Percentiles rank a stretch among this genome's conserved stretches.
Evolutionary conservation across 1,284 basidiomycete species (phyloP).

Genomic region (Uromyces viciae-fabae): DNA sequence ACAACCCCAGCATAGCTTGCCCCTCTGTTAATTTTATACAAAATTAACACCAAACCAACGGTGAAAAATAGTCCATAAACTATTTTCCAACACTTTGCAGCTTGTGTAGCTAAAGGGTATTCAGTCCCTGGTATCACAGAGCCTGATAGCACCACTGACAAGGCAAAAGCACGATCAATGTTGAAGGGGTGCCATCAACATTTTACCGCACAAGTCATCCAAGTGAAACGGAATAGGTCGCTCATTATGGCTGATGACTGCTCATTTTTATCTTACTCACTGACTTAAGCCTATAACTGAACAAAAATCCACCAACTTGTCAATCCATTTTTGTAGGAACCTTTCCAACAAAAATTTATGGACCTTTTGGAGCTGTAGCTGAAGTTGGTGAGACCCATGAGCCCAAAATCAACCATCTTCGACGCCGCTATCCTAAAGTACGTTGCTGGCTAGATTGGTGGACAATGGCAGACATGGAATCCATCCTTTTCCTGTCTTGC

Average conservation of each 20-base stretch:
- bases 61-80: too few species aligned
- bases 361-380: neutral
- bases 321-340: neutral
- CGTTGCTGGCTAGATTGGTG: neutral
- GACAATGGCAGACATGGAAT: neutral
- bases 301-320: neutral
- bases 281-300: too few species aligned
- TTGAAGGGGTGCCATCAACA: neutral
- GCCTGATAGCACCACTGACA: neutral
- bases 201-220: neutral
- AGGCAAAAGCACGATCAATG: neutral
- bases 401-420: neutral
- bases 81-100: too few species aligned
- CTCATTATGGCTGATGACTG: neutral
- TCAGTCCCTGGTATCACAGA: too few species aligned
- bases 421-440: neutral
- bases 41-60: too few species aligned
- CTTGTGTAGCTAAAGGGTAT: too few species aligned
- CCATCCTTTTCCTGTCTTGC: neutral
- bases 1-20: too few species aligned
- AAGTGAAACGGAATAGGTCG: neutral
- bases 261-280: too few species aligned
- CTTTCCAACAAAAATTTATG: neutral
- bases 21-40: too few species aligned
- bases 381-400: neutral